These are phyloP conservation scores for Globisporangium mamillatum DNA, from an alignment of 352 stramenopile species.

Conservation along the genomic window DNA sequence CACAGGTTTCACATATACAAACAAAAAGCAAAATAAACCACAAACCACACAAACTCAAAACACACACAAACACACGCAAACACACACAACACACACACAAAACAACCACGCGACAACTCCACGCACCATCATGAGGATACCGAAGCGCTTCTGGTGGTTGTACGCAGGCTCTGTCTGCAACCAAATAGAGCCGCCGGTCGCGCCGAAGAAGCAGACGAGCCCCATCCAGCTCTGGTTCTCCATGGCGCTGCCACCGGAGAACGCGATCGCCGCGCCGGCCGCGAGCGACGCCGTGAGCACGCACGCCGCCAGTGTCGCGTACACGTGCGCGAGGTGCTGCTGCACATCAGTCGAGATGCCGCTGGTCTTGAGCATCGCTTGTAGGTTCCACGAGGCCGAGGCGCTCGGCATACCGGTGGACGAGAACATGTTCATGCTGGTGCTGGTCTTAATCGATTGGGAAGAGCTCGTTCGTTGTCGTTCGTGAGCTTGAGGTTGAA, in stretches of 20 bases:
- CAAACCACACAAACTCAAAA: too few relatives aligned
- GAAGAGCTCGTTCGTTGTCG: neutral
- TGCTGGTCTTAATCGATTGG: neutral
- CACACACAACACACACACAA: too few relatives aligned
- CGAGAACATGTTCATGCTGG: constrained; percentile 32
- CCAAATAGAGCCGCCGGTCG: constrained; percentile 56
- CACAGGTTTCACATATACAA: neutral
- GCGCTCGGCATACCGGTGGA: constrained; percentile 69
- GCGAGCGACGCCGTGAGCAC: constrained; percentile 53
- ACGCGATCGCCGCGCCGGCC: constrained; percentile 34
- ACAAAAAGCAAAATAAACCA: too few relatives aligned
- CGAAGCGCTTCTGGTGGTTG: constrained; percentile 56
- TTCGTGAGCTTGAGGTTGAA: neutral
- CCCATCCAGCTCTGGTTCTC: constrained; percentile 40
- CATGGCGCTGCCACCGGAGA: constrained; percentile 25
- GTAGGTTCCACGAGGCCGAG: constrained; percentile 26
- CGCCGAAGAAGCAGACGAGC: constrained; percentile 38
- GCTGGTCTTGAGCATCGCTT: constrained; percentile 24
- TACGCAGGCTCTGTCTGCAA: constrained; percentile 54
- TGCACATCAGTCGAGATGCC: constrained; percentile 19
- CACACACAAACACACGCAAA: too few relatives aligned
- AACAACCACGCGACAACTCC: too few relatives aligned
- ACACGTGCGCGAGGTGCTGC: constrained; percentile 42
- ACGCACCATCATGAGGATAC: constrained; percentile 71
- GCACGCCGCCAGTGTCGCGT: constrained; percentile 61